phyloP scores from a whole-genome alignment of 495 filamentous ascomycete species.

The Xylaria acuta region DNA sequence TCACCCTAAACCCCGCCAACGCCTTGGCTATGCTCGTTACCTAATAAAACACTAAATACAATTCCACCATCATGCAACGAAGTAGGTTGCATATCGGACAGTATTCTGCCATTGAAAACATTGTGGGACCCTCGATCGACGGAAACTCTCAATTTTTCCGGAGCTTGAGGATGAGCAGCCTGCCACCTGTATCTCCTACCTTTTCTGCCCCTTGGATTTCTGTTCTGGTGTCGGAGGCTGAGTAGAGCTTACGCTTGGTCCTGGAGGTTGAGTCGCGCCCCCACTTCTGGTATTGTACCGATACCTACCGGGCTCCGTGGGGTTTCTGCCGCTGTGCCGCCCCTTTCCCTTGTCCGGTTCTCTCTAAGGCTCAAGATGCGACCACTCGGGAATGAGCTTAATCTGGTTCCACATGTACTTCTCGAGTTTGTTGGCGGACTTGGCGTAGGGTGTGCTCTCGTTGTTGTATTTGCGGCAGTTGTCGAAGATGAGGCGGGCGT shows the following conservation, averaged over 20 bases:
- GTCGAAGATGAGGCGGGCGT: slow-evolving; percentile 89
- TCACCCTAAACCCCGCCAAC: not conserved
- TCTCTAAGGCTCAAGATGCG: slow-evolving; percentile 60
- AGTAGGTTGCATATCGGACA: too few relatives aligned
- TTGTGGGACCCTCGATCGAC: not conserved
- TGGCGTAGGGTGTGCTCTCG: slow-evolving; percentile 92
- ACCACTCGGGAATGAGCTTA: slow-evolving; percentile 94
- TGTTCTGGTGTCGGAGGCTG: not conserved
- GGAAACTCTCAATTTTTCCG: not conserved
- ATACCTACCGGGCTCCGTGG: not conserved
- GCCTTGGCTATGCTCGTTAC: slow-evolving; percentile 5
- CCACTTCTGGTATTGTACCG: not conserved
- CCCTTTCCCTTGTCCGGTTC: not conserved
- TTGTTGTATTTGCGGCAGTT: slow-evolving; percentile 97
- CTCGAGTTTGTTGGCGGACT: slow-evolving; percentile 93
- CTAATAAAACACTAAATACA: slow-evolving; percentile 13
- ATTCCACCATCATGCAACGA: not conserved
- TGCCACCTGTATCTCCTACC: too few relatives aligned
- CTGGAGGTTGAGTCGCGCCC: not conserved
- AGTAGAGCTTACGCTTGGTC: not conserved
- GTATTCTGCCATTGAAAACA: not conserved
- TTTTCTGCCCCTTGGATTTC: not conserved
- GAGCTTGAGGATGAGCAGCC: not conserved
- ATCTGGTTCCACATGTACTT: slow-evolving; percentile 97
- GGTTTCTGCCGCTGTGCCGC: not conserved